These are phyloP conservation scores for Beauveria scarabaeidicola DNA, from an alignment of 2,329 filamentous ascomycete species.

Conservation along the genomic window DNA sequence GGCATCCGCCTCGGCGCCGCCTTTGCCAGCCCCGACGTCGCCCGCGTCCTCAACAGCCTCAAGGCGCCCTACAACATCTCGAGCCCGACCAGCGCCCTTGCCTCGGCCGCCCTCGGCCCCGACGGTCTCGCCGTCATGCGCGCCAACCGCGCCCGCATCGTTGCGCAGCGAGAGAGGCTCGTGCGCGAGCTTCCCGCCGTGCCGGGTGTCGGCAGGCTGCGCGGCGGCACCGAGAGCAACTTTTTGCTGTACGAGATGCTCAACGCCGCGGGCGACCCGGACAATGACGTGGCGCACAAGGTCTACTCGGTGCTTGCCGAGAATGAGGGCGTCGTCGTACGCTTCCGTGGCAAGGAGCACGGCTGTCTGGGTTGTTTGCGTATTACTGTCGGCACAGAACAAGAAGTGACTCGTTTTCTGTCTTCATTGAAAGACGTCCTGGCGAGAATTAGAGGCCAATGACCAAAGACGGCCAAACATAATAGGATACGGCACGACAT, in stretches of 20 bases:
- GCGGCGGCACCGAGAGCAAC: conserved; percentile 75
- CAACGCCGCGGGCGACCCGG: conserved; percentile 61
- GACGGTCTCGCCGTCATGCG: conserved; percentile 67
- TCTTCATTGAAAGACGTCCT: conserved; percentile 50
- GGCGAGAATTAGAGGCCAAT: conserved; percentile 31
- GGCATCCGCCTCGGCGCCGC: conserved; percentile 85
- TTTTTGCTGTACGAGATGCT: conserved; percentile 89
- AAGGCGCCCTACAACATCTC: conserved; percentile 97
- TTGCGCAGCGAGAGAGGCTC: conserved; percentile 70
- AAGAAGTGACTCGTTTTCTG: conserved; percentile 74
- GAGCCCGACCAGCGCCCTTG: conserved; percentile 76
- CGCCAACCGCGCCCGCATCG: conserved; percentile 57
- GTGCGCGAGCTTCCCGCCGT: conserved; percentile 65
- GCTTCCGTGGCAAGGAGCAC: conserved; percentile 87
- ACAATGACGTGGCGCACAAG: conserved; percentile 67
- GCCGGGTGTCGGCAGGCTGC: conserved; percentile 68
- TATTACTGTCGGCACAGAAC: conserved; percentile 85
- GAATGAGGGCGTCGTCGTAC: conserved; percentile 78
- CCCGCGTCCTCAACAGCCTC: conserved; percentile 74
- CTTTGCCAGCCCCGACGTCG: conserved; percentile 68
- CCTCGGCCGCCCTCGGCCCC: conserved; percentile 59
- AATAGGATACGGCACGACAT: background rate
- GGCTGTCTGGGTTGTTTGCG: conserved; percentile 83
- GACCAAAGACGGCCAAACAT: background rate
- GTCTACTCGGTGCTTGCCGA: conserved; percentile 84